Evolutionary conservation across 1,284 basidiomycete genomes (phyloP).

Genomic region (Leccinum pachyderme): DNA sequence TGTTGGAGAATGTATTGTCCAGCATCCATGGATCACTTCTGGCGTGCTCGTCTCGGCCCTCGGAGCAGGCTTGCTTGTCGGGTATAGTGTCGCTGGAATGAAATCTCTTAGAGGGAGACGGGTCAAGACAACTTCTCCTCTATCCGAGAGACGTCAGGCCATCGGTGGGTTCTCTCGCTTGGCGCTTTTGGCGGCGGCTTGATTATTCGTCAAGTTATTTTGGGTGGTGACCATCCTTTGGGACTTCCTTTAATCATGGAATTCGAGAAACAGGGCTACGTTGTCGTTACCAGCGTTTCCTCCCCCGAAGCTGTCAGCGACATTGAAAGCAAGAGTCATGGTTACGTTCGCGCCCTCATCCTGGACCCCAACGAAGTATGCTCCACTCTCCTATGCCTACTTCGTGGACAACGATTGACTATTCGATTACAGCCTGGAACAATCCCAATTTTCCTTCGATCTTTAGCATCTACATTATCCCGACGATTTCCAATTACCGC

Average conservation of each 20-base stretch:
- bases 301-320: conserved; percentile 58
- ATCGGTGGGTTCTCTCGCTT: conserved; percentile 51
- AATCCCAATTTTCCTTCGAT: conserved; percentile 72
- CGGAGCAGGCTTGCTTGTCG: conserved; percentile 57
- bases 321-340: conserved; percentile 63
- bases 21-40: conserved; percentile 59
- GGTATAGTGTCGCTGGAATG: conserved; percentile 42
- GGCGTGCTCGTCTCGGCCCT: conserved; percentile 53
- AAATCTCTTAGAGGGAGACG: conserved; percentile 35
- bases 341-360: conserved; percentile 75
- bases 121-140: conserved; percentile 33
- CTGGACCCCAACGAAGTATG: conserved; percentile 71
- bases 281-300: conserved; percentile 75
- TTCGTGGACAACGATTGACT: conserved; percentile 5
- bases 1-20: conserved; percentile 49
- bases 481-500: conserved; percentile 75
- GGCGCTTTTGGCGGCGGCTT: conserved; percentile 5
- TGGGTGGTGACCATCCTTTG: conserved; percentile 73
- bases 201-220: conserved; percentile 53
- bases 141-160: conserved; percentile 58
- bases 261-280: conserved; percentile 73
- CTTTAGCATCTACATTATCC: conserved; percentile 73
- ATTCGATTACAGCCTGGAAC: conserved; percentile 53
- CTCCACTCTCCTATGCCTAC: background rate
- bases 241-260: conserved; percentile 68